Base-by-base conservation (phyloP, 306 rosid genomes). In the Ormosia semicastrata region DNA sequence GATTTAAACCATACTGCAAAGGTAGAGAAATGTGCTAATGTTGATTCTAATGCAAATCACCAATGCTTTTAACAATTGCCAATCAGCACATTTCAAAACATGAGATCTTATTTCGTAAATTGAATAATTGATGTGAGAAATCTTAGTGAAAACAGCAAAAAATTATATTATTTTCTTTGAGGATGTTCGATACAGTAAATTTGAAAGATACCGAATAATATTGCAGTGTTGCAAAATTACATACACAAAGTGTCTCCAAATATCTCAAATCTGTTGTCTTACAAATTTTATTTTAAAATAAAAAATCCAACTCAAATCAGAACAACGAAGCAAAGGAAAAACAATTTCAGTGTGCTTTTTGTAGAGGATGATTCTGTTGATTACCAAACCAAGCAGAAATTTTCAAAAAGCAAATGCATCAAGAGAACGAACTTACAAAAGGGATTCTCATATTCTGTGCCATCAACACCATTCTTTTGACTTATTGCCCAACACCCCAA, bases 351-450 rank as follows among this genome's bases (percentile, higher is more conserved):
- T 18, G 10, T 41, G 17, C 3, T 44, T 30, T 29, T 53, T 29
- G 40, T 44, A 57, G 6, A 71, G 72, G 11, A 59, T 58, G 32
- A 17, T 58, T 73, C 78, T 33, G 44, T 73, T 50, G 52, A 86
- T 62, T 29, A 24, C 73, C 54, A 75, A 74, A 79, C 58, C 44
- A 73, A 71, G 76, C 66, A 12, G 29, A 76, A 81, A 10, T 18
- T 62, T 49, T 13, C 76, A 63, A 54, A 75, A 4, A 17, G 52
- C 17, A 58, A 75, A 7, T 13, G 47, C 57, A 52, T 40, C 63
- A 18, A 54, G 13, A 30, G 15, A 44, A 82, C 17, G 17, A 83
- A 41, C 68, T 32, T 53, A 32, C 44, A 44, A 65, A 60, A 69
- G 64, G 12, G 30, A 64, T 56, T 24, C 24, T 24, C 24, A 24